Evolutionary conservation across 768 basidiomycete genomes (phyloP), one percentile per base, ranked within the genome.

Genomic region (Boletus reticuloceps): DNA sequence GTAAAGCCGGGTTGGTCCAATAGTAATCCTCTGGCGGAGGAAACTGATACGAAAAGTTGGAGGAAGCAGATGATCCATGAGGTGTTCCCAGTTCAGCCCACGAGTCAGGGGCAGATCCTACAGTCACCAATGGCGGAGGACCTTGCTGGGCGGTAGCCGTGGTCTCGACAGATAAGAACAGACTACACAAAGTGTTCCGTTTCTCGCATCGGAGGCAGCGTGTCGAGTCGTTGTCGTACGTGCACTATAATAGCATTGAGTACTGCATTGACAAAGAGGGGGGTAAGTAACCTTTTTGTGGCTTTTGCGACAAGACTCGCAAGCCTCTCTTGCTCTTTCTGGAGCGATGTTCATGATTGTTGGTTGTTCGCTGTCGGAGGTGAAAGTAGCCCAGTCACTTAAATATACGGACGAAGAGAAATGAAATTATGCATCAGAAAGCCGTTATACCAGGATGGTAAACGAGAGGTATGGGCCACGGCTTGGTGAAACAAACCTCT

Each of bases 321-420:
- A 68, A n/a, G 66, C 66, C 39, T 60, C 62, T 52, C 50, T 65
- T 13, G 66, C 67, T 64, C 68, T 69, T 32, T 62, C 59, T 39
- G 56, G 1, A 9, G 39, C 29, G 25, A 10, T 38, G 58, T 47
- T 68, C 67, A 68, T 69, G 37, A 27, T 48, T 53, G 50, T 25
- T 43, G 43, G 50, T 52, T 48, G 51, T 48, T 49, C 20, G 31
- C 40, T 47, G 47, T 42, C 41, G 32, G 32, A 44, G 37, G 17
- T 42, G 47, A 56, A 27, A 38, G 17, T 0, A 46, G 13, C 14
- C 14, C 34, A 8, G 22, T 29, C 17, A 48, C 42, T 62, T 68
- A 68, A 64, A 67, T 68, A 69, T 48, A 25, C 27, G n/a, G 17
- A 36, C 20, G 25, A 46, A 34, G n/a, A 51, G 38, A 48, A 38